Evolutionary conservation across 495 filamentous ascomycete species (phyloP).

Genomic region (Penicillium paradoxum): DNA sequence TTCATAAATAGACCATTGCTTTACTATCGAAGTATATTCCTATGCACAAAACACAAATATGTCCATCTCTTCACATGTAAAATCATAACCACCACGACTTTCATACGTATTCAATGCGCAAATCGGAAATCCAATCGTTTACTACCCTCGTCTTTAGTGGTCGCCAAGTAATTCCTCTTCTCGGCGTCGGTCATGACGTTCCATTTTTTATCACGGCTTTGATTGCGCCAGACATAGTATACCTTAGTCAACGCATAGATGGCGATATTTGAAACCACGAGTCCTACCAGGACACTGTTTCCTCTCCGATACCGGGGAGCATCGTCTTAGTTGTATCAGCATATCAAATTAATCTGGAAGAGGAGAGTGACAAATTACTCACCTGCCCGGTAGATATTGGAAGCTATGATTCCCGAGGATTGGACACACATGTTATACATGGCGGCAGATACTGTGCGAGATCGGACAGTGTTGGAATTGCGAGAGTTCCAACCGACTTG

Average conservation of each 20-base stretch:
- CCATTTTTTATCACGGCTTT: conserved; percentile 27
- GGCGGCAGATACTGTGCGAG: conserved; percentile 52
- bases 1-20: too few species aligned
- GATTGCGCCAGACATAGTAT: conserved; percentile 42
- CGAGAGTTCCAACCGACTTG: conserved; percentile 41
- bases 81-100: neutral
- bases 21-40: too few species aligned
- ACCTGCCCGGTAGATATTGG: conserved; percentile 53
- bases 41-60: too few species aligned
- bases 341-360: neutral
- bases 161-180: conserved; percentile 28
- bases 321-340: conserved; percentile 48
- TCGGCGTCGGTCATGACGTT: conserved; percentile 23
- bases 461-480: conserved; percentile 53
- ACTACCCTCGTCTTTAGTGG: conserved; percentile 35
- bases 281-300: conserved; percentile 45
- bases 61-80: neutral
- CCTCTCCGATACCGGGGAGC: conserved; percentile 51
- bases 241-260: conserved; percentile 35
- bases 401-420: conserved; percentile 46
- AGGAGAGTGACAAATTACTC: conserved; percentile 33
- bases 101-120: conserved; percentile 3
- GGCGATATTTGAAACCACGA: conserved; percentile 41
- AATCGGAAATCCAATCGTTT: conserved; percentile 40
- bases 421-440: conserved; percentile 53